These are phyloP conservation scores for Neofusicoccum kwambonambiense DNA, from an alignment of 2,329 filamentous ascomycete genomes.

Conservation along the genomic window DNA sequence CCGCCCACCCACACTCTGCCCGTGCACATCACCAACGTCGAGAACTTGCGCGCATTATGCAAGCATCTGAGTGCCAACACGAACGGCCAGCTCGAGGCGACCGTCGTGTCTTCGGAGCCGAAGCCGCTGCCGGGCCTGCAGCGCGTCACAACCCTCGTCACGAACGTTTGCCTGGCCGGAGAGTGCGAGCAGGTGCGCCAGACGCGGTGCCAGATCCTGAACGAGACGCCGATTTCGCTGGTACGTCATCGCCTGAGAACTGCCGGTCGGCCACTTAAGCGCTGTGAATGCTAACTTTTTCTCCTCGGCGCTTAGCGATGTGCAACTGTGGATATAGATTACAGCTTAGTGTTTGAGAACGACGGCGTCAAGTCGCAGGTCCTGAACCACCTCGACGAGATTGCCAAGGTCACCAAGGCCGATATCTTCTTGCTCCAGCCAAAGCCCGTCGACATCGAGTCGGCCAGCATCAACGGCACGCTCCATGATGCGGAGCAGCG, in stretches of 20 bases:
- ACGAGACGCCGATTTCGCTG: conserved; percentile 87
- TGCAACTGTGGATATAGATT: conserved; percentile 90
- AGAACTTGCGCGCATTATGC: conserved; percentile 75
- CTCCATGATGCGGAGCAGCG: conserved; percentile 85
- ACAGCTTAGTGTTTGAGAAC: conserved; percentile 79
- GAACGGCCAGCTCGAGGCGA: conserved; percentile 70
- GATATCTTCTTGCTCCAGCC: conserved; percentile 95
- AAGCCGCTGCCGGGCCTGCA: conserved; percentile 57
- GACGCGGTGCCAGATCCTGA: conserved; percentile 84
- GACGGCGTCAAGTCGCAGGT: conserved; percentile 72
- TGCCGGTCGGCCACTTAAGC: not conserved
- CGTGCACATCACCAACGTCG: conserved; percentile 85
- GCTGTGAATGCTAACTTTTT: conserved; percentile 27
- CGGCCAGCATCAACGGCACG: conserved; percentile 72
- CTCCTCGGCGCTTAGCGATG: conserved; percentile 63
- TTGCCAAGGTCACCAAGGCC: conserved; percentile 85
- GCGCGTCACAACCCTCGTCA: conserved; percentile 55
- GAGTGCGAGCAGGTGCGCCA: conserved; percentile 84
- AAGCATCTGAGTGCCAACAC: conserved; percentile 70
- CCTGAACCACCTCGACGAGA: conserved; percentile 79
- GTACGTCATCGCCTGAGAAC: conserved; percentile 45
- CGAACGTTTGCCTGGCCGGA: conserved; percentile 88
- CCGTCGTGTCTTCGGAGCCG: conserved; percentile 78
- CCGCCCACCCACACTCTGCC: conserved; percentile 85
- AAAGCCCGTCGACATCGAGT: conserved; percentile 76